Percentiles rank a stretch among this genome's conserved stretches.
These are phyloP conservation scores for Rhodofomes roseus DNA, from an alignment of 1,284 basidiomycete genomes.

Conservation along the genomic window DNA sequence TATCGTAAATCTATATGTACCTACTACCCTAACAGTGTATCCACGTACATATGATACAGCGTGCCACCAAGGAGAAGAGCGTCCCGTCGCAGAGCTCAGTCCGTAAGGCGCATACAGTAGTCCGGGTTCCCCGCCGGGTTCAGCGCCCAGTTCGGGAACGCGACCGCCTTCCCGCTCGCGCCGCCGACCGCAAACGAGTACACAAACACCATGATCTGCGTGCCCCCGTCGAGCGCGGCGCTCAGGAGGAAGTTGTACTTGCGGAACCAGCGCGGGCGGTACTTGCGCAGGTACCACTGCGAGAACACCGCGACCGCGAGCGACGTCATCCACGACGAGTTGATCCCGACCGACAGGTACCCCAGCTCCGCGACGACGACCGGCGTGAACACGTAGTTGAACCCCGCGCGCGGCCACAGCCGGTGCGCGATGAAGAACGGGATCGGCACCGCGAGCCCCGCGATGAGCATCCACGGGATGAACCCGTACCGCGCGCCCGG, in stretches of 20 bases:
- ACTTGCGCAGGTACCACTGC: not conserved
- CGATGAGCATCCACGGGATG: not conserved
- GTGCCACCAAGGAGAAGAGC: not conserved
- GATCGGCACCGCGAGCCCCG: not conserved
- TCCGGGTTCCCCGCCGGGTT: not conserved
- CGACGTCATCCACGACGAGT: not conserved
- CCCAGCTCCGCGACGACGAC: not conserved
- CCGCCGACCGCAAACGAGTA: not conserved
- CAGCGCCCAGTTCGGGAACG: not conserved
- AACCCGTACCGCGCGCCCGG: not conserved
- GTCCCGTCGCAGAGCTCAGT: not conserved
- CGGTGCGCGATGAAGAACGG: not conserved
- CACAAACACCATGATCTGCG: not conserved
- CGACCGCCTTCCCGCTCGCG: not conserved
- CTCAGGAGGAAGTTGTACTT: not conserved
- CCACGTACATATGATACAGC: not conserved
- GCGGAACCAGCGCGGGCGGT: constrained; percentile 1
- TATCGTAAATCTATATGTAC: not conserved
- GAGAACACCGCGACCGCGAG: not conserved
- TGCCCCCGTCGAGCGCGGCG: not conserved
- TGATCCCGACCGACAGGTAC: not conserved
- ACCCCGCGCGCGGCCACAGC: not conserved
- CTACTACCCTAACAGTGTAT: not conserved
- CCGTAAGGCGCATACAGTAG: not conserved
- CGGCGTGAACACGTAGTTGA: not conserved